These are phyloP conservation scores for Microcyclosporella mali DNA, from an alignment of 2,329 filamentous ascomycete genomes.

Conservation along the genomic window DNA sequence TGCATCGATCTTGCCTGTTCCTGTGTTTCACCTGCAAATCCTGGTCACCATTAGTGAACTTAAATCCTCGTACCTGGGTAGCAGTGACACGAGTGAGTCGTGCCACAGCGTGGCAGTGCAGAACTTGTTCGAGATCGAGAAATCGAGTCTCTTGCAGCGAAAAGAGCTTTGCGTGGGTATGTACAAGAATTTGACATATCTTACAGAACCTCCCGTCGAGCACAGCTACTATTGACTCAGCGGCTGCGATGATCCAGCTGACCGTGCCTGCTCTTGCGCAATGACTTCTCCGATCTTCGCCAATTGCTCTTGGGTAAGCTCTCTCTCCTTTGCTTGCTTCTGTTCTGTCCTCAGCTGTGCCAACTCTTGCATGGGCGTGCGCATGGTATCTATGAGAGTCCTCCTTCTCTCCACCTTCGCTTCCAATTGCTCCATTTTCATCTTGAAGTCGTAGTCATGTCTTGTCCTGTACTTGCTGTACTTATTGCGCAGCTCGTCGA, in stretches of 20 bases:
- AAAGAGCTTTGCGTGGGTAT: no score
- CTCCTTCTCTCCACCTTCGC: slow-evolving; percentile 41
- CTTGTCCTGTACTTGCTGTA: slow-evolving; percentile 76
- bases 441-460: slow-evolving; percentile 69
- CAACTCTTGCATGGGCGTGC: slow-evolving; percentile 44
- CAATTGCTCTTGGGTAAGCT: slow-evolving; percentile 35
- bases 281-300: slow-evolving; percentile 40
- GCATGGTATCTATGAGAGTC: slow-evolving; percentile 35
- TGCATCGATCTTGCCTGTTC: no score
- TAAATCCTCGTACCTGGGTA: no score
- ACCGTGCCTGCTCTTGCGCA: slow-evolving; percentile 17
- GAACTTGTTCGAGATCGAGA: no score
- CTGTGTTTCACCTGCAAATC: no score
- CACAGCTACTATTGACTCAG: neutral
- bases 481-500: slow-evolving; percentile 80
- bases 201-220: neutral
- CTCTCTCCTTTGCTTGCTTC: slow-evolving; percentile 34
- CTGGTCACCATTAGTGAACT: no score
- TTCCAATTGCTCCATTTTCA: slow-evolving; percentile 57
- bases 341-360: slow-evolving; percentile 35
- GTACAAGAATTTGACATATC: neutral
- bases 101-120: no score
- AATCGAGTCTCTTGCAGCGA: no score
- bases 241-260: neutral
- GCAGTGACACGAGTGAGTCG: no score